Conservation (phyloP, 2,329 filamentous ascomycete genomes). For the Corniculantispora saksenae region DNA sequence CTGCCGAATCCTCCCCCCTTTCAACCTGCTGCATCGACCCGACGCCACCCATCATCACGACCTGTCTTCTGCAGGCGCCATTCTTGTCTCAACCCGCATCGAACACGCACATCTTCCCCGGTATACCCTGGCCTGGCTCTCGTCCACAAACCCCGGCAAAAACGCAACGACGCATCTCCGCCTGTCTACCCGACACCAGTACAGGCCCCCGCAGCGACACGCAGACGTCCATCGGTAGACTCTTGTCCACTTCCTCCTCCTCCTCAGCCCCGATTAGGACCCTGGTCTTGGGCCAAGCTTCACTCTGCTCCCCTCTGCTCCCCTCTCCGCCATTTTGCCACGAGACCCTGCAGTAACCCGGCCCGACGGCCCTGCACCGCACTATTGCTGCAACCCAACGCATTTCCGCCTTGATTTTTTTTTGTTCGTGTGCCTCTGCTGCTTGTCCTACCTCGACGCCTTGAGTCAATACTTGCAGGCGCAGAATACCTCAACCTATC, state of each 20-base stretch:
- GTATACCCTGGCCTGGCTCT: neutral
- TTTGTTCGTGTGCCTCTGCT: too few relatives aligned
- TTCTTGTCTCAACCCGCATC: neutral
- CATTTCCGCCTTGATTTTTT: neutral
- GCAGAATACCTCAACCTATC: neutral
- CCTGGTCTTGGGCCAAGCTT: neutral
- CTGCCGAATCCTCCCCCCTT: too few relatives aligned
- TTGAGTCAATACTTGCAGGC: neutral
- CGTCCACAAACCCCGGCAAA: neutral
- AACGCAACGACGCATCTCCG: neutral
- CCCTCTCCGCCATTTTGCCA: slow-evolving; percentile 3
- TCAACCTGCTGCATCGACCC: too few relatives aligned
- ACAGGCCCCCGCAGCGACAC: too few relatives aligned
- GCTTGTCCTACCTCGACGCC: too few relatives aligned
- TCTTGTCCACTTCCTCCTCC: neutral
- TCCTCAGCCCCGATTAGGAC: neutral
- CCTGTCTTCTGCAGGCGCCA: too few relatives aligned
- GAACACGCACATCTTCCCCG: neutral
- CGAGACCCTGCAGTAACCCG: slow-evolving; percentile 4
- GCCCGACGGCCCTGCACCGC: slow-evolving; percentile 10
- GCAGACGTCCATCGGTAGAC: neutral
- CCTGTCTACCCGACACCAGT: neutral
- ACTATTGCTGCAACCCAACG: slow-evolving; percentile 4
- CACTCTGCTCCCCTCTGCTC: neutral
- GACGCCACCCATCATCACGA: too few relatives aligned